phyloP scores from a whole-genome alignment of 352 stramenopile genomes.

The Aphanomyces euteiches region DNA sequence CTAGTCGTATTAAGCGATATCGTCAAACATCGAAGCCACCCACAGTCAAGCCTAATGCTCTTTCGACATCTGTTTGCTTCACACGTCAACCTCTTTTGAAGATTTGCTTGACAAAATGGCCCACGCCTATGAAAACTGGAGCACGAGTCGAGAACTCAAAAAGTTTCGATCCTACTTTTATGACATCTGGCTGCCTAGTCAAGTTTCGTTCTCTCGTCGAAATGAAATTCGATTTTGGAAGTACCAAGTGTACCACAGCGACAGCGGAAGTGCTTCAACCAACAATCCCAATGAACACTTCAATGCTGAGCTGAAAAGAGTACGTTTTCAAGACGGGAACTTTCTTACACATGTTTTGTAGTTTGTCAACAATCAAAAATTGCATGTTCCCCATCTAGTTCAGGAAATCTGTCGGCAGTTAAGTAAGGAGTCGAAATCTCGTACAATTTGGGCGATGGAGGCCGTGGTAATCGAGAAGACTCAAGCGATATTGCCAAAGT shows the following conservation, averaged over 20 bases:
- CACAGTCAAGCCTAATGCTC: background rate
- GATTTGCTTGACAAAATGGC: background rate
- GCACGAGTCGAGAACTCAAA: background rate
- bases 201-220: background rate
- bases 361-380: no score
- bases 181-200: background rate
- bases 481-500: no score
- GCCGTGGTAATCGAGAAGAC: no score
- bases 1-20: no score
- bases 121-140: background rate
- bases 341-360: no score
- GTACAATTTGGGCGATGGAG: no score
- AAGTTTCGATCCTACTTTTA: conserved; percentile 10
- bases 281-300: background rate
- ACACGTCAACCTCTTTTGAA: background rate
- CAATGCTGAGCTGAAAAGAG: background rate
- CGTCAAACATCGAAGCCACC: no score
- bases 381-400: no score
- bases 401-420: no score
- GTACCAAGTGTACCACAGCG: no score
- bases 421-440: no score
- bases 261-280: no score
- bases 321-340: background rate
- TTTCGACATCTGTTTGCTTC: background rate
- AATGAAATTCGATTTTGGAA: background rate